phyloP scores from a whole-genome alignment of 805 yeast species.

The Blastobotrys chiropterorum region DNA sequence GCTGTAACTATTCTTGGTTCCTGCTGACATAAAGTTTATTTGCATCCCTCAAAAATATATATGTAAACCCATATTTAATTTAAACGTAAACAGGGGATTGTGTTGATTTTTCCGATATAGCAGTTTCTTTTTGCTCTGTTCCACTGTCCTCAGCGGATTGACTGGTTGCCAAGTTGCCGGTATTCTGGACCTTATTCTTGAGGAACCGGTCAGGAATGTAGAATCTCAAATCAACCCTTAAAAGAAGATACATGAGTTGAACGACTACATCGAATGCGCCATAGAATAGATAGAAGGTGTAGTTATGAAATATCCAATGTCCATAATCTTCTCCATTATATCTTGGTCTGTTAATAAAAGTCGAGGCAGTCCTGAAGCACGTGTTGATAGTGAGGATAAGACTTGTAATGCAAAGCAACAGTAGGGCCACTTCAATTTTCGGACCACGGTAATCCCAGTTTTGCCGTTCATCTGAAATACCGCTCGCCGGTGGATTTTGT shows the following conservation, averaged over 20 bases:
- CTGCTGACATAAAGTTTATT: too few relatives aligned
- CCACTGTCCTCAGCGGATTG: not conserved
- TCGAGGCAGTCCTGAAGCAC: slow-evolving; percentile 30
- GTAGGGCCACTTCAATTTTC: slow-evolving; percentile 38
- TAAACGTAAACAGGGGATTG: not conserved
- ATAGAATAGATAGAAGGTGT: slow-evolving; percentile 61
- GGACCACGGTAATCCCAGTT: slow-evolving; percentile 33
- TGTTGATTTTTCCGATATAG: not conserved
- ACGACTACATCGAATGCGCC: slow-evolving; percentile 60
- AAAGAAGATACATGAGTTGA: slow-evolving; percentile 49
- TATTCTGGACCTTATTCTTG: slow-evolving; percentile 4
- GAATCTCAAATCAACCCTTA: slow-evolving; percentile 69
- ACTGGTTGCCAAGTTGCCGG: not conserved
- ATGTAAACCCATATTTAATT: too few relatives aligned
- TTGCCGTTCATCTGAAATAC: slow-evolving; percentile 41
- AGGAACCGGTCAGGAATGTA: slow-evolving; percentile 65
- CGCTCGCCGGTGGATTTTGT: slow-evolving; percentile 37
- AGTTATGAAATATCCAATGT: slow-evolving; percentile 45
- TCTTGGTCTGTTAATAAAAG: slow-evolving; percentile 21
- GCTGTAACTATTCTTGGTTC: too few relatives aligned
- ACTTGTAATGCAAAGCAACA: slow-evolving; percentile 21
- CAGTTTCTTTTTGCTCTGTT: not conserved
- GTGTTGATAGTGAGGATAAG: slow-evolving; percentile 23
- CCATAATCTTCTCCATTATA: slow-evolving; percentile 32
- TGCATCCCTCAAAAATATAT: too few relatives aligned